Percentiles rank a stretch among this genome's conserved stretches.
Evolutionary conservation across 2,329 filamentous ascomycete genomes (phyloP).

Genomic region (Penicillium aurantiogriseum): DNA sequence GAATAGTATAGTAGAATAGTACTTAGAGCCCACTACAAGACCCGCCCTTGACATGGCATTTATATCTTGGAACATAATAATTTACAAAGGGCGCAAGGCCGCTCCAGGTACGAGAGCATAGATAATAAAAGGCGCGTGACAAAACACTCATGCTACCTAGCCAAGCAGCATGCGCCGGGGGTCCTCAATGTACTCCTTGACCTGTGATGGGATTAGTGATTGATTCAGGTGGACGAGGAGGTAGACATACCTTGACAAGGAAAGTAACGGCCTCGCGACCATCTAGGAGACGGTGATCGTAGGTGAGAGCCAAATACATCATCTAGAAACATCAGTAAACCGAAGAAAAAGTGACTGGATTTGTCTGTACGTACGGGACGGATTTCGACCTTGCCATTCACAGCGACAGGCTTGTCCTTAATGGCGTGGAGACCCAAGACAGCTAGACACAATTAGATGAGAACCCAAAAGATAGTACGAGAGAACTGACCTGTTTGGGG

Average conservation of each 20-base stretch:
- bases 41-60: conserved; percentile 14
- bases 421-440: conserved; percentile 93
- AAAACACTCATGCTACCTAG: conserved; percentile 22
- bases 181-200: conserved; percentile 98
- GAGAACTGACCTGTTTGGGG: conserved; percentile 69
- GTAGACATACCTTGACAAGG: conserved; percentile 69
- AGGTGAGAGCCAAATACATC: conserved; percentile 98
- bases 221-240: not conserved
- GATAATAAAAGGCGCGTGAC: conserved; percentile 8
- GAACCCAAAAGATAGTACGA: not conserved
- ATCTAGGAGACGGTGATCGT: conserved; percentile 93
- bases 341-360: not conserved
- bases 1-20: not conserved
- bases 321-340: conserved; percentile 52
- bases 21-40: conserved; percentile 7
- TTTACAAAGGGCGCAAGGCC: conserved; percentile 29
- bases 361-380: conserved; percentile 60
- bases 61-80: conserved; percentile 27
- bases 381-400: conserved; percentile 93
- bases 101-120: conserved; percentile 17
- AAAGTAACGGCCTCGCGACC: conserved; percentile 95
- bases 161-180: conserved; percentile 82
- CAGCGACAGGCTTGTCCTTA: conserved; percentile 84
- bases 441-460: conserved; percentile 41
- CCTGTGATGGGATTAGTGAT: conserved; percentile 30